A percentile compares a stretch with the other conserved stretches of the same genome.
Evolutionary conservation across 148 eudicot genomes (phyloP).

Genomic region (Oxyria digyna): DNA sequence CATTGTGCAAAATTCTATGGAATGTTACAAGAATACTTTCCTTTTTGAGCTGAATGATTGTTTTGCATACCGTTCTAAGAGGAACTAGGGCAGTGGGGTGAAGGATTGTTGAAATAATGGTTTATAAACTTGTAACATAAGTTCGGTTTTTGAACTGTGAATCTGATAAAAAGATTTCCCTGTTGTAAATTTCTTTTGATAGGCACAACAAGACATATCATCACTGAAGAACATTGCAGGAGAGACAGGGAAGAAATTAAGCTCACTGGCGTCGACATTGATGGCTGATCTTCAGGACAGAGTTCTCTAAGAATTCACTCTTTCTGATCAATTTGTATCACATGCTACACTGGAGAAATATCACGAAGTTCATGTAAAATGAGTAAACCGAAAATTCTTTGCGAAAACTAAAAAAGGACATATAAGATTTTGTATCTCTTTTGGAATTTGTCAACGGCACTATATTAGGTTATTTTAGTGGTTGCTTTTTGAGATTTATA

Average conservation of each 20-base stretch:
- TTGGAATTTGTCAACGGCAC: background rate
- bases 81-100: too few relatives aligned
- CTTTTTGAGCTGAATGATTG: too few relatives aligned
- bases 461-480: background rate
- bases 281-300: conserved; percentile 79
- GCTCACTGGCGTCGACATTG: conserved; percentile 58
- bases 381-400: conserved; percentile 1
- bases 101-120: background rate
- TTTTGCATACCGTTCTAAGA: too few relatives aligned
- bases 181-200: conserved; percentile 4
- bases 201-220: conserved; percentile 96
- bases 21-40: too few relatives aligned
- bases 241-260: conserved; percentile 89
- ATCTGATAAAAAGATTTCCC: background rate
- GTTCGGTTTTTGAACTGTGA: background rate
- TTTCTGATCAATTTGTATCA: background rate
- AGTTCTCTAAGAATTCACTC: conserved; percentile 33
- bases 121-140: background rate
- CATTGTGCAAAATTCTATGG: background rate
- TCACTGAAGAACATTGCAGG: conserved; percentile 92
- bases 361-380: conserved; percentile 3
- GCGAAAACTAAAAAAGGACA: background rate
- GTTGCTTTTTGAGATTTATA: background rate
- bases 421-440: background rate
- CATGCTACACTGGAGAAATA: background rate